These are phyloP conservation scores for Glycine soja DNA, from an alignment of 306 rosid species.

Conservation along the genomic window DNA sequence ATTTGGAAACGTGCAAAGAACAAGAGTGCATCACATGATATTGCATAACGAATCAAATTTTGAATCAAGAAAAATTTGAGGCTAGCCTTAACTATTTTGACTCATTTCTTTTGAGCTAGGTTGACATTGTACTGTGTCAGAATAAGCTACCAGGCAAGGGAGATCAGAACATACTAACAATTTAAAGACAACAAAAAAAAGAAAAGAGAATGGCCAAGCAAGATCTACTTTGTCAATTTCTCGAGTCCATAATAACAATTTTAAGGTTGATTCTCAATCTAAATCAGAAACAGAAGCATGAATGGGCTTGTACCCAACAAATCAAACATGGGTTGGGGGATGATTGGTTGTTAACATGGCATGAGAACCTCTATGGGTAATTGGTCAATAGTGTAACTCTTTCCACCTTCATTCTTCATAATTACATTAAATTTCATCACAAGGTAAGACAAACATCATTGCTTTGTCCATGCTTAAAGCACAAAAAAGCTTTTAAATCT, in stretches of 20 bases:
- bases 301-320: neutral
- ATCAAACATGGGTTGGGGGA: neutral
- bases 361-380: neutral
- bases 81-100: neutral
- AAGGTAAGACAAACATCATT: neutral
- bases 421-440: constrained; percentile 8
- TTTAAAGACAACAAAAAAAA: neutral
- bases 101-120: neutral
- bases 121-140: neutral
- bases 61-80: constrained; percentile 8
- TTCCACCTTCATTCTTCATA: neutral
- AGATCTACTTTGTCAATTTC: neutral
- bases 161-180: constrained; percentile 1
- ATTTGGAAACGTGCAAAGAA: neutral
- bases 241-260: neutral
- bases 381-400: neutral
- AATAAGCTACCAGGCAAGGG: constrained; percentile 6
- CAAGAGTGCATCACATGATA: constrained; percentile 17
- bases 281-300: neutral
- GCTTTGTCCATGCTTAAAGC: constrained; percentile 17
- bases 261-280: neutral
- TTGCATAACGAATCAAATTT: constrained; percentile 1
- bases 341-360: neutral
- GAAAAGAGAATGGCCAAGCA: neutral
- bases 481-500: neutral